Base-by-base conservation (phyloP, 352 stramenopile genomes). In the Phytophthora sansomeana region DNA sequence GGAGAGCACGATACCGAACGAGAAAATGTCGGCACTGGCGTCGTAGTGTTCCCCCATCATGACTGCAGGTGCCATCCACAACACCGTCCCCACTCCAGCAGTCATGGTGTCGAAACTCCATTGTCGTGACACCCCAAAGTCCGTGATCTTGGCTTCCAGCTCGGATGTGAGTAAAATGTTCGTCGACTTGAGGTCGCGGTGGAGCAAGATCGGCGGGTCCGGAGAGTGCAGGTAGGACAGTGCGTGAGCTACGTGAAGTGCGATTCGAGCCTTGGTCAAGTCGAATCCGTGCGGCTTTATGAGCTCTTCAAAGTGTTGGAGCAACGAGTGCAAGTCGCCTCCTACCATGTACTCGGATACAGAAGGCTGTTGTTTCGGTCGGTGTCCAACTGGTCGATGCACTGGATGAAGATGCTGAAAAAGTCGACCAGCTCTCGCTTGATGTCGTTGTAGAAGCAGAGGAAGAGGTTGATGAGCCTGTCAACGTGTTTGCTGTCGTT, bases 101-200 rank as follows among this genome's bases (percentile, higher is more conserved):
- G 73, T 84, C 75, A 81, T 78, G 7, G 58, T 75, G 3, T 29
- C 32, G 43, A 83, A 74, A 6, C 24, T 68, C 0, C 54, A 66
- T 19, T 81, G 64, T 26, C 73, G 43, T 44, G 73, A 78, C 3
- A 80, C 73, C 78, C 78, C 54, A 87, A 87, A n/a, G 56, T 88
- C 81, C 10, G 74, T 73, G 35, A 87, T 50, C 24, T 87, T 85
- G 5, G 76, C 72, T 3, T 76, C 63, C 26, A 73, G 39, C 1
- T 63, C 29, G 0, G 36, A 16, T 4, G 52, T 69, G 13, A 85
- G 41, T 14, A 87, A 28, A n/a, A 87, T 78, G 60, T 85, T 87
- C 52, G 75, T 81, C 13, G 78, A 87, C 48, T 87, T 87, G 36
- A 87, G 61, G n/a, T 87, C 75, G 14, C 74, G 75, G 16, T 85